Evolutionary conservation across 352 stramenopile species (phyloP), one percentile per base, ranked within the genome.

Genomic region (Globisporangium heterothallicum): DNA sequence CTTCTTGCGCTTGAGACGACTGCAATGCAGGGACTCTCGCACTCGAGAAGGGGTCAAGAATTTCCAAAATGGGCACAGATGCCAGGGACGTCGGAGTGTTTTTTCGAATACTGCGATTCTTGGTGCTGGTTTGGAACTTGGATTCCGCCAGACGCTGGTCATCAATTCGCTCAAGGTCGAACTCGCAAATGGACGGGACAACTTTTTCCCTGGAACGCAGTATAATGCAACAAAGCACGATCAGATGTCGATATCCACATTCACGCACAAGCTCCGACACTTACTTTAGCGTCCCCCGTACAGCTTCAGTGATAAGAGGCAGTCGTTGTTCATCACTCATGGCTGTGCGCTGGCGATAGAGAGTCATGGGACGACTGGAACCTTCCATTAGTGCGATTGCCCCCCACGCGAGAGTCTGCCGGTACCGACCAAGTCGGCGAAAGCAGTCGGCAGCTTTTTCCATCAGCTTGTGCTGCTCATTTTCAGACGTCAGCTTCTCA

Each of bases 261-360:
- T 6, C 24, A 25, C 1, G 29, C 2, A 19, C 16, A 8, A 40
- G 12, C 18, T 4, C 10, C 6, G 12, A 4, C 14, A 60, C 60
- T 52, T 61, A 81, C 70, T 84, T 86, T 0, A 83, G 30, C n/a
- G 62, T 65, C 29, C 74, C 73, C 24, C 74, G 66, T 4, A 75
- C 66, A 1, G 70, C 72, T 3, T 92, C 80, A 0, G 60, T 21
- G 30, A 92, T 71, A 43, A 84, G 35, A 0, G 63, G 47, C 0
- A 92, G 34, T n/a, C 78, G 63, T 43, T 81, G 64, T 4, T 92
- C 78, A 26, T 92, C 78, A 22, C 63, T 67, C 41, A 89, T 70
- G 2, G 71, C 77, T 7, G 52, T 38, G 25, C 76, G 74, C 50
- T 90, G 81, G 16, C 81, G 64, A 41, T 78, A 89, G 3, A 89